phyloP scores from a whole-genome alignment of 2,329 filamentous ascomycete genomes.

The Hawksworthiomyces lignivorus region DNA sequence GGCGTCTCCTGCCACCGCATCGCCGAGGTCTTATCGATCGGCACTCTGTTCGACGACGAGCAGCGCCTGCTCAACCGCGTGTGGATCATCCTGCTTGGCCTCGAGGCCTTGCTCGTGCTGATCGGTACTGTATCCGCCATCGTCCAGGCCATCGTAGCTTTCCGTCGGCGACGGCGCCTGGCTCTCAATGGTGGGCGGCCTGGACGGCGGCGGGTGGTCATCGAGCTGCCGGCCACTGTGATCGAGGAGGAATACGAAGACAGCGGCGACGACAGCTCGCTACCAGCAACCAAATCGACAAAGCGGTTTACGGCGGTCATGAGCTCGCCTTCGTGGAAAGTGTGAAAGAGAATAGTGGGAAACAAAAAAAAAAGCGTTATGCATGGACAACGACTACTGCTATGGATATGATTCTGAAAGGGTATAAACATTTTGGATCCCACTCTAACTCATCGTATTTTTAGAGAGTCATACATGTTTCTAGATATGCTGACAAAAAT shows the following conservation, averaged over 20 bases:
- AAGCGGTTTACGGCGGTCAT: not conserved
- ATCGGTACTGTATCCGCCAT: constrained; percentile 10
- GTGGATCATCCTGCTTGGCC: constrained; percentile 22
- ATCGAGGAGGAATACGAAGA: not conserved
- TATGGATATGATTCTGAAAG: too few relatives aligned
- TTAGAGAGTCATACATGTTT: too few relatives aligned
- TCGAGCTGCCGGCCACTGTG: constrained; percentile 7
- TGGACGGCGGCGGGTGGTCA: constrained; percentile 5
- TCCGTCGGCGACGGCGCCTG: constrained; percentile 3
- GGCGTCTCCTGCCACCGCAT: too few relatives aligned
- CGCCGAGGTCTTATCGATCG: too few relatives aligned
- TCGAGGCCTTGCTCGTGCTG: constrained; percentile 23
- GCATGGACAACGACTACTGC: too few relatives aligned
- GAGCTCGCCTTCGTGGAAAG: constrained; percentile 9
- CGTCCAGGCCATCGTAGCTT: constrained; percentile 6
- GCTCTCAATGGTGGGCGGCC: not conserved
- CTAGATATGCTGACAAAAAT: too few relatives aligned
- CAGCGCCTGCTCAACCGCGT: constrained; percentile 22
- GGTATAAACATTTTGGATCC: too few relatives aligned
- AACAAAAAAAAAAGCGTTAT: not conserved
- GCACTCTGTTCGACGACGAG: constrained; percentile 19
- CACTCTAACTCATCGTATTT: too few relatives aligned
- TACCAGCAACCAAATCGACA: not conserved
- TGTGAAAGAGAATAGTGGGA: not conserved
- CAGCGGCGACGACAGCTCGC: not conserved